Percentiles rank a stretch among this genome's conserved stretches.
These are phyloP conservation scores for Brachypodium distachyon DNA, from an alignment of 202 grass and related monocot species.

Conservation along the genomic window DNA sequence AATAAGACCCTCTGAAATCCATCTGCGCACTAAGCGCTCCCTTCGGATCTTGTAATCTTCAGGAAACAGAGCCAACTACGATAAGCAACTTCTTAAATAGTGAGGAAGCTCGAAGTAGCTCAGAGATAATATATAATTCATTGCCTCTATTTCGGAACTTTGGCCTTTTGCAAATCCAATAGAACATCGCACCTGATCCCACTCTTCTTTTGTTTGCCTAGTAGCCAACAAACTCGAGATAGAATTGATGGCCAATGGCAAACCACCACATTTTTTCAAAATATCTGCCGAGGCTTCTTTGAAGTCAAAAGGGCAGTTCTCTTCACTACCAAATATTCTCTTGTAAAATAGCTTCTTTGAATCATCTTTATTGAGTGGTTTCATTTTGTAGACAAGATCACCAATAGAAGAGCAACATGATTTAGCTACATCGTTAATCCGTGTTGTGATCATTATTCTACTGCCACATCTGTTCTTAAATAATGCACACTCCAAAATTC, in stretches of 20 bases:
- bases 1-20: background rate
- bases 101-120: background rate
- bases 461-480: background rate
- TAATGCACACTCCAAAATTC: background rate
- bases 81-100: background rate
- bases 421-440: background rate
- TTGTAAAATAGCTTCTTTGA: background rate
- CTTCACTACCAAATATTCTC: background rate
- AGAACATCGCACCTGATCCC: too few relatives aligned
- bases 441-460: background rate
- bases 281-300: background rate
- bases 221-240: conserved; percentile 2
- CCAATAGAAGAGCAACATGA: background rate
- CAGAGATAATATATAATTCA: background rate
- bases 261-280: too few relatives aligned
- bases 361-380: background rate
- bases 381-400: conserved; percentile 6
- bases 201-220: too few relatives aligned
- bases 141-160: too few relatives aligned
- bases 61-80: background rate
- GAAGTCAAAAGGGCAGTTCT: background rate
- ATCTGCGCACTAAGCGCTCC: background rate
- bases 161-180: too few relatives aligned
- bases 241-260: background rate
- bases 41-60: background rate